phyloP scores from a whole-genome alignment of 148 eudicot genomes.

The Rheum nobile region DNA sequence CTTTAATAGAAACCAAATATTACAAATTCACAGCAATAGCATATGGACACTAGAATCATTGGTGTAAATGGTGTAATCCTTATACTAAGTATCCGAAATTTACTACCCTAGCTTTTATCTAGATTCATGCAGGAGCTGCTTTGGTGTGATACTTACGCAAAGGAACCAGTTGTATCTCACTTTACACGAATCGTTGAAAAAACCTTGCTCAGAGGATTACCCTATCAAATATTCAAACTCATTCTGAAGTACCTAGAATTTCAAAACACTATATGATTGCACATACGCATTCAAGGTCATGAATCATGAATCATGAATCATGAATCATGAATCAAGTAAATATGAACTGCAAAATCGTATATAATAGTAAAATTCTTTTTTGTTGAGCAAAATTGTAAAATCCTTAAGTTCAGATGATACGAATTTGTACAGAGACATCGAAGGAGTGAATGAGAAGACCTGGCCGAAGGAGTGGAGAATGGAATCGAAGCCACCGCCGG shows the following conservation, averaged over 20 bases:
- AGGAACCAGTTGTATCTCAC: background rate
- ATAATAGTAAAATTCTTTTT: no score
- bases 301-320: no score
- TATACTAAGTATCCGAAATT: background rate
- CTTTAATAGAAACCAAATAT: background rate
- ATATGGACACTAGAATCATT: background rate
- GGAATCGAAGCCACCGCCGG: slow-evolving; percentile 46
- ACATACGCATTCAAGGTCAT: background rate
- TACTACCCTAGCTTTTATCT: background rate
- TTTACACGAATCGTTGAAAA: background rate
- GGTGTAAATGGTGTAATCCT: background rate
- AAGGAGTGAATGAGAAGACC: slow-evolving; percentile 22
- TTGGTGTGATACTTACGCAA: no score
- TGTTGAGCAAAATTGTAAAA: background rate
- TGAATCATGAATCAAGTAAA: background rate
- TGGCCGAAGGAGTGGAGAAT: slow-evolving; percentile 48
- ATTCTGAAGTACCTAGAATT: background rate
- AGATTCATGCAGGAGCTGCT: no score
- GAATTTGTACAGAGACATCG: background rate
- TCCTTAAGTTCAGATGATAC: background rate
- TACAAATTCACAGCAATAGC: background rate
- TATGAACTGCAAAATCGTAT: background rate
- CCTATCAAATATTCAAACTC: background rate
- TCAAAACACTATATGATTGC: background rate
- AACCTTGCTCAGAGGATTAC: background rate